Conservation (phyloP, 495 filamentous ascomycete species). For the Podospora tetraspora region DNA sequence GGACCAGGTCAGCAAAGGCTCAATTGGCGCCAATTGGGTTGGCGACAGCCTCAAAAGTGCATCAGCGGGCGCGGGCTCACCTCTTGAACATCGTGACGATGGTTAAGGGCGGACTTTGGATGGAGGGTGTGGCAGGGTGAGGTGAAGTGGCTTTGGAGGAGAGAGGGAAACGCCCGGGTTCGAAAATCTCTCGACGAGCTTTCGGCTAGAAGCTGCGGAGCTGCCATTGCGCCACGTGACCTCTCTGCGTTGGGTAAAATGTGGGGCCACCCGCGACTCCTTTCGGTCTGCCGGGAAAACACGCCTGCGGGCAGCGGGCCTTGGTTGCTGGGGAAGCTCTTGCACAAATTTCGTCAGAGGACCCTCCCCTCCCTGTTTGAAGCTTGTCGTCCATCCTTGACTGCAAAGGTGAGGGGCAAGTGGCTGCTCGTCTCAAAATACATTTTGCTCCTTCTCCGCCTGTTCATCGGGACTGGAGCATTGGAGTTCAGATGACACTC, state of each 20-base stretch:
- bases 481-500: not conserved
- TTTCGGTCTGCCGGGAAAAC: conserved; percentile 11
- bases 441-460: not conserved
- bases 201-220: conserved; percentile 37
- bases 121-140: conserved; percentile 31
- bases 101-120: conserved; percentile 44
- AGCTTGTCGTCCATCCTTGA: not conserved
- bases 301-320: not conserved
- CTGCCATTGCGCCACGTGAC: conserved; percentile 29
- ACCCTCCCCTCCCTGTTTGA: not conserved
- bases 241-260: conserved; percentile 12
- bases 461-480: not conserved
- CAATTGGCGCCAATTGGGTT: conserved; percentile 36
- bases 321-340: conserved; percentile 13
- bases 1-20: conserved; percentile 32
- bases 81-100: conserved; percentile 84
- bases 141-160: conserved; percentile 37
- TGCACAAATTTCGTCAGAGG: conserved; percentile 13
- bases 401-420: not conserved
- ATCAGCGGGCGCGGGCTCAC: conserved; percentile 45
- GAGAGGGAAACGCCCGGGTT: conserved; percentile 32
- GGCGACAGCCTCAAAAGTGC: conserved; percentile 12
- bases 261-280: not conserved
- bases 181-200: conserved; percentile 39
- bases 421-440: not conserved